These are phyloP conservation scores for Penicillium mononematosum DNA, from an alignment of 495 filamentous ascomycete species.

Conservation along the genomic window DNA sequence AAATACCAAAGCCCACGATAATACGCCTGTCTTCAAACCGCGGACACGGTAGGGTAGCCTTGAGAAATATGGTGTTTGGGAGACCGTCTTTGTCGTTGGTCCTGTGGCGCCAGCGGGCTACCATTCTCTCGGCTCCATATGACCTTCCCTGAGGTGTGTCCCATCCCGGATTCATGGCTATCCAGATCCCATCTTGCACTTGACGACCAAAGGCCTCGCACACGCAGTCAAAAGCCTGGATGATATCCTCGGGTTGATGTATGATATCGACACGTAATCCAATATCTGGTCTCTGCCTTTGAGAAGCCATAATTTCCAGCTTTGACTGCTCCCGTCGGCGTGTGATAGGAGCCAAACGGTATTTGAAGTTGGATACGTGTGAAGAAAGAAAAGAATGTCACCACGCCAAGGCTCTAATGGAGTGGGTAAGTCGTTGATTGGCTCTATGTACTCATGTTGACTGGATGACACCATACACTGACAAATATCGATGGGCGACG, in stretches of 20 bases:
- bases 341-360: neutral
- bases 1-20: conserved; percentile 44
- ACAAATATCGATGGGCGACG: too few species aligned
- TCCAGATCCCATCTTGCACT: conserved; percentile 42
- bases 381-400: neutral
- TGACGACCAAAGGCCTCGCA: conserved; percentile 41
- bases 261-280: conserved; percentile 2
- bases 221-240: conserved; percentile 11
- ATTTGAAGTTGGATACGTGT: neutral
- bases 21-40: conserved; percentile 13
- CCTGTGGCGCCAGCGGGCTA: conserved; percentile 31
- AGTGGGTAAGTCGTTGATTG: neutral
- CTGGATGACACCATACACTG: neutral
- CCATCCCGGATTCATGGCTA: conserved; percentile 43
- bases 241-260: conserved; percentile 2
- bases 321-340: neutral
- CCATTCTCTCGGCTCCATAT: conserved; percentile 26
- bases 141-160: conserved; percentile 35
- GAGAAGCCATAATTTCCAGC: neutral
- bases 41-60: conserved; percentile 35
- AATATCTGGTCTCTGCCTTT: neutral
- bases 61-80: conserved; percentile 44
- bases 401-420: neutral
- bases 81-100: conserved; percentile 33
- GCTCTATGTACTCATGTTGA: neutral